Conservation (phyloP, 768 basidiomycete genomes). For the Serendipita sp. region DNA sequence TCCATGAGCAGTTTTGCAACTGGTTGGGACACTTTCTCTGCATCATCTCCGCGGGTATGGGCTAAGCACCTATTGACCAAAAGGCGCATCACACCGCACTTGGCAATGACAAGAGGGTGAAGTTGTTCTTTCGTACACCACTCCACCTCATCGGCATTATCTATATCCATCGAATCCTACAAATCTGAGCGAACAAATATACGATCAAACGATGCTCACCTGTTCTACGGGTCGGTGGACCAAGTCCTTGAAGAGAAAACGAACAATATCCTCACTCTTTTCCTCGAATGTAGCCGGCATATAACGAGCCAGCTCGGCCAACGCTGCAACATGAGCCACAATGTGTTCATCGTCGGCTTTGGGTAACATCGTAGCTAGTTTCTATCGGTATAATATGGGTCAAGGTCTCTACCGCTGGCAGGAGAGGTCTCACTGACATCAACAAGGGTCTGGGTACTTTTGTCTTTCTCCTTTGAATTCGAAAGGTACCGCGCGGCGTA, state of each 20-base stretch:
- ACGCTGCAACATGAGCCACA: constrained; percentile 49
- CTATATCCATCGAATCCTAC: constrained; percentile 41
- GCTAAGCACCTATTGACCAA: constrained; percentile 66
- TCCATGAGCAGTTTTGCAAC: constrained; percentile 60
- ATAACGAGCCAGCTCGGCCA: constrained; percentile 56
- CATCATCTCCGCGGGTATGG: constrained; percentile 38
- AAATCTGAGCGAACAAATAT: neutral
- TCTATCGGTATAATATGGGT: constrained; percentile 23
- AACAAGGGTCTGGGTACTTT: constrained; percentile 37
- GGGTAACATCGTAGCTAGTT: constrained; percentile 36
- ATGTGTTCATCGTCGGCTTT: constrained; percentile 33
- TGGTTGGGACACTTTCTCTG: constrained; percentile 52
- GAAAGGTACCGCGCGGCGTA: constrained; percentile 67
- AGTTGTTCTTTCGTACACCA: constrained; percentile 17
- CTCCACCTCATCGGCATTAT: constrained; percentile 48
- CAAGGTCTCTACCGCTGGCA: neutral
- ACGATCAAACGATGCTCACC: neutral
- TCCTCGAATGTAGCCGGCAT: constrained; percentile 61
- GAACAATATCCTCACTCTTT: constrained; percentile 56
- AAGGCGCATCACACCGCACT: constrained; percentile 62
- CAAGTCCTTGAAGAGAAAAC: constrained; percentile 52
- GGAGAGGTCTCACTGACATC: constrained; percentile 31
- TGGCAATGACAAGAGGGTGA: constrained; percentile 45
- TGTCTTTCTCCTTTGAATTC: constrained; percentile 34
- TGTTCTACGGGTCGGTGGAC: constrained; percentile 25